Evolutionary conservation across 768 basidiomycete species (phyloP).

Genomic region (Serendipita vermifera): DNA sequence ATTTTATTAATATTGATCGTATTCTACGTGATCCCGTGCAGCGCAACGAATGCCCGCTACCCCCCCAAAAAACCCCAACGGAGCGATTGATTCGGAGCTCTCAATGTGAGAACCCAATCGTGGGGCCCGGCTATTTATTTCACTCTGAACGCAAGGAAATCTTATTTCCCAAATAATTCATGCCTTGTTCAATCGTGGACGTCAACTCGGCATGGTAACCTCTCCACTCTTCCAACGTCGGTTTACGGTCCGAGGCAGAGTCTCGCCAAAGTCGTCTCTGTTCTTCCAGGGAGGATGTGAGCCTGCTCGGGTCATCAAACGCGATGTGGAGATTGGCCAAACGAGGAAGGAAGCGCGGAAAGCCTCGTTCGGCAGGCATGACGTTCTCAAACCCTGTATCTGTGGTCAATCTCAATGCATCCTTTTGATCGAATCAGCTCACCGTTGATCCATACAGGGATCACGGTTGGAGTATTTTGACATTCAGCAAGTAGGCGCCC

Average conservation of each 20-base stretch:
- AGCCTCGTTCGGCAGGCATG: conserved; percentile 76
- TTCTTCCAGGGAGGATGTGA: neutral
- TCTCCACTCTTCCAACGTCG: neutral
- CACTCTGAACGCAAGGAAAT: too few relatives aligned
- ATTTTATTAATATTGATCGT: too few relatives aligned
- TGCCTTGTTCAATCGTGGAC: neutral
- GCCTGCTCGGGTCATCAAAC: conserved; percentile 50
- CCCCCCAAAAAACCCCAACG: too few relatives aligned
- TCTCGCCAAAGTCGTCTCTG: too few relatives aligned
- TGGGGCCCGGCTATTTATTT: too few relatives aligned
- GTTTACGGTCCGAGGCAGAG: too few relatives aligned
- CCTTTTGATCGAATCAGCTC: conserved; percentile 10
- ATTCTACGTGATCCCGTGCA: too few relatives aligned
- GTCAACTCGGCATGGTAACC: neutral
- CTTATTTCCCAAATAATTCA: conserved; percentile 3
- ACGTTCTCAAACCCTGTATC: conserved; percentile 62
- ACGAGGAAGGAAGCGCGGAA: conserved; percentile 62
- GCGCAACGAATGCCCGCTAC: too few relatives aligned
- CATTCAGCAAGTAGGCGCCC: conserved; percentile 72
- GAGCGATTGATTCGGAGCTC: too few relatives aligned
- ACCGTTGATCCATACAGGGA: conserved; percentile 93
- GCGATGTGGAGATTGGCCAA: conserved; percentile 56
- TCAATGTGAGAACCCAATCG: too few relatives aligned
- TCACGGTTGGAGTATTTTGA: conserved; percentile 53
- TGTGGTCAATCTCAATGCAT: neutral